Base-by-base conservation (phyloP, 371 early-diverging fungal genomes). In the Nematocida minor region DNA sequence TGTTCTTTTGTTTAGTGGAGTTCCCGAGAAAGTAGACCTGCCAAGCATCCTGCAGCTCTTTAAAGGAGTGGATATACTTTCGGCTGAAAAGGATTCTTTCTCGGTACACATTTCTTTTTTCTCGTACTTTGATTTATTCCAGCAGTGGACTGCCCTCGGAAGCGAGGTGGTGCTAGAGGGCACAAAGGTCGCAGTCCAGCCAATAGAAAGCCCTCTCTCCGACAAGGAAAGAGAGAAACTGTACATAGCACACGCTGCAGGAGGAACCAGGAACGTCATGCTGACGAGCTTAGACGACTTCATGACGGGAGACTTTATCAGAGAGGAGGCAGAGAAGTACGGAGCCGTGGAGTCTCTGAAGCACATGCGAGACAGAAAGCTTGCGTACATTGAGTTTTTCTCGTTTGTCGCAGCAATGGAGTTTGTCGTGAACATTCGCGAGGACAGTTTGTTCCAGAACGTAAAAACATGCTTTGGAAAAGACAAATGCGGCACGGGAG, bases 321-420 rank as follows among this genome's bases (percentile, higher is more conserved):
- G 66, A 14, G 77, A 74, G 32, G 77, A 74, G 34, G 77, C 77
- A 20, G 77, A 74, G 51, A 74, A 74, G 57, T 74, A 60, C 41
- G 77, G 77, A 1, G 49, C 14, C 20, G 60, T 74, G n/a, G 77
- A 74, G 40, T 25, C 41, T 7, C 32, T 74, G 7, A 74, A 74
- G 32, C 47, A 74, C 31, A 70, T 74, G 20, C 32, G 54, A 29
- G 77, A 74, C 48, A 49, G 63, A 47, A 36, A 54, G 38, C 14
- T 60, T 22, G 40, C 62, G 0, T 74, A 74, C 31, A 38, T 74
- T 4, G 64, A 64, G 49, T 74, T 74, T 46, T 74, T 42, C 44
- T 62, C 63, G 0, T 74, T 44, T 40, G 11, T 25, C 31, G n/a
- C 77, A 25, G 77, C 77, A 42, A 40, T 74, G 6, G 46, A 74